Conservation (phyloP, 1,284 basidiomycete species). For the Trametes hirsuta region DNA sequence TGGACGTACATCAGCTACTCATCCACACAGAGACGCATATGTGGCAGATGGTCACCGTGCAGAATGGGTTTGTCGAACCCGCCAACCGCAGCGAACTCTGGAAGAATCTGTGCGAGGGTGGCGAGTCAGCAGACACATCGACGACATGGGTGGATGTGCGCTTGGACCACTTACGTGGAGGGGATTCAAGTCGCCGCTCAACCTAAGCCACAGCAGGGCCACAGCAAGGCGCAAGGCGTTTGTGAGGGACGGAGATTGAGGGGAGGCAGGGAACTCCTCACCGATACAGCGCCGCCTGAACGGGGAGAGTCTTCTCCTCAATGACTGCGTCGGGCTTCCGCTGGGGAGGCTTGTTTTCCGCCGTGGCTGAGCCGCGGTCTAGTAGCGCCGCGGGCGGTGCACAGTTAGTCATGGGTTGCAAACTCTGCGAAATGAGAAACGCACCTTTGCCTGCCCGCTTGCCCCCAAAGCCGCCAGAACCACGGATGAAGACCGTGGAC, state of each 20-base stretch:
- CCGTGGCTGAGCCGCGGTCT: constrained; percentile 93
- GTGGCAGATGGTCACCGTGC: constrained; percentile 49
- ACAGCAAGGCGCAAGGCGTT: neutral
- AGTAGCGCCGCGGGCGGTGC: neutral
- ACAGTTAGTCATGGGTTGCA: neutral
- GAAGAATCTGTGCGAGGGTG: constrained; percentile 67
- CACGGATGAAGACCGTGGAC: constrained; percentile 91
- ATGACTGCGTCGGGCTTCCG: constrained; percentile 83
- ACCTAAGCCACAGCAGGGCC: constrained; percentile 39
- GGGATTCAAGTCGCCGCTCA: constrained; percentile 92
- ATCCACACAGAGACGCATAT: neutral
- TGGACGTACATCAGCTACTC: neutral
- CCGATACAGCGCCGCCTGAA: constrained; percentile 93
- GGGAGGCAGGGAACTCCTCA: constrained; percentile 35
- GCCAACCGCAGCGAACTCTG: constrained; percentile 91
- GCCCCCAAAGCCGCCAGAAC: constrained; percentile 94
- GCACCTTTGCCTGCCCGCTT: constrained; percentile 82
- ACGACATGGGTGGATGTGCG: neutral
- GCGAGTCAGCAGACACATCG: neutral
- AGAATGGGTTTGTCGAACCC: constrained; percentile 93
- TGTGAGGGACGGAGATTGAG: neutral
- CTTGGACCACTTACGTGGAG: constrained; percentile 67
- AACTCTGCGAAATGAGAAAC: constrained; percentile 23
- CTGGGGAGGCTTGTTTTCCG: constrained; percentile 82
- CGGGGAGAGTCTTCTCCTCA: constrained; percentile 82